A percentile compares a stretch with the other conserved stretches of the same genome.
phyloP scores from a whole-genome alignment of 2,329 filamentous ascomycete genomes.

The Fusarium sororula region DNA sequence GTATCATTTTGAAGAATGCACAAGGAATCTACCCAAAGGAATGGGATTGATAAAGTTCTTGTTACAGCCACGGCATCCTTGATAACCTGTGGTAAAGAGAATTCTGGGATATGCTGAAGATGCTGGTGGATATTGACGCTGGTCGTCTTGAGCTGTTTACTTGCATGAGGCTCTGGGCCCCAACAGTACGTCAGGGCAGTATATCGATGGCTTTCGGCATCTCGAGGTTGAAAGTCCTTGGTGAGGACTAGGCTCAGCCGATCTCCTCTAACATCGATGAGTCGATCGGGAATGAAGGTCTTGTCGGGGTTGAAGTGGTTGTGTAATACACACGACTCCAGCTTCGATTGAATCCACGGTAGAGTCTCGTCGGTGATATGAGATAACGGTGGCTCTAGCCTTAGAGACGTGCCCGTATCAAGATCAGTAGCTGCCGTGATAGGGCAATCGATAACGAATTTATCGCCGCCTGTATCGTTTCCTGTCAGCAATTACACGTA shows the following conservation, averaged over 20 bases:
- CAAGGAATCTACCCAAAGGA: not conserved
- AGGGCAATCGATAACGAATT: not conserved
- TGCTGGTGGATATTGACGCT: accelerated
- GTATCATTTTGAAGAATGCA: not conserved
- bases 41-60: accelerated
- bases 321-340: not conserved
- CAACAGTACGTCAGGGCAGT: not conserved
- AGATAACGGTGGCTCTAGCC: accelerated
- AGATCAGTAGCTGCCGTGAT: not conserved
- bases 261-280: accelerated
- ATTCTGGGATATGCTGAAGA: accelerated
- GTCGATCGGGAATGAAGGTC: not conserved
- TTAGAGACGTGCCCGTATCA: accelerated
- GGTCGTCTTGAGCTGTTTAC: not conserved
- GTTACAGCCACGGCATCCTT: not conserved
- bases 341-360: accelerated
- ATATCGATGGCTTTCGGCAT: accelerated
- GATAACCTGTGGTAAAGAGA: accelerated
- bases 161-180: not conserved
- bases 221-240: accelerated
- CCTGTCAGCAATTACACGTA: accelerated
- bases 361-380: accelerated
- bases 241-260: not conserved
- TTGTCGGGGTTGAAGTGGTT: accelerated
- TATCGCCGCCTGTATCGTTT: accelerated